Evolutionary conservation across 1,284 basidiomycete species (phyloP).

Genomic region (Moniliophthora roreri): DNA sequence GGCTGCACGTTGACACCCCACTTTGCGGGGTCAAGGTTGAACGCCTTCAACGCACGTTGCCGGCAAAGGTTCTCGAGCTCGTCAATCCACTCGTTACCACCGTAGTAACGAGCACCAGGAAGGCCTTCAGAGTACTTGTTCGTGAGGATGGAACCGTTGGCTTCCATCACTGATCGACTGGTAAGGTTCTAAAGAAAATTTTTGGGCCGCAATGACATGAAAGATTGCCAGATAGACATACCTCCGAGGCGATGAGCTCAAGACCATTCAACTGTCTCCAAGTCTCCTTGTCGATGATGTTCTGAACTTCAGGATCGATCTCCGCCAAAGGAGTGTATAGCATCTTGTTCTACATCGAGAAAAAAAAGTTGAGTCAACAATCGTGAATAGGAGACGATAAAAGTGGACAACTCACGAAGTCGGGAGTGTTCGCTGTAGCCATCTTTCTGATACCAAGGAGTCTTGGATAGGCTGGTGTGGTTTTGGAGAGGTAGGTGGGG

Average conservation of each 20-base stretch:
- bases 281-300: constrained; percentile 99
- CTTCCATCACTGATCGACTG: constrained; percentile 93
- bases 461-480: constrained; percentile 20
- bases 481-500: constrained; percentile 8
- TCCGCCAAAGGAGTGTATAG: constrained; percentile 88
- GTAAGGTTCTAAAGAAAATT: constrained; percentile 78
- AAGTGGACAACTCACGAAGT: constrained; percentile 48
- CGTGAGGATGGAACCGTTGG: constrained; percentile 97
- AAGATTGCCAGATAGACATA: constrained; percentile 33
- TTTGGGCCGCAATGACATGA: constrained; percentile 16
- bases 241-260: constrained; percentile 95
- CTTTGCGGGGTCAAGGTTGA: constrained; percentile 89
- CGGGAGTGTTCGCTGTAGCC: constrained; percentile 57
- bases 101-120: constrained; percentile 95
- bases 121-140: constrained; percentile 99
- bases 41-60: constrained; percentile 94
- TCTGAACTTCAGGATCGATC: constrained; percentile 92
- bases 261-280: constrained; percentile 98
- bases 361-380: constrained; percentile 7
- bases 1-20: constrained; percentile 99
- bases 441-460: constrained; percentile 44
- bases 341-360: constrained; percentile 74
- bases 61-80: constrained; percentile 95
- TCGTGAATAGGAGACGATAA: background rate
- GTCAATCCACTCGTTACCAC: constrained; percentile 97